phyloP scores from a whole-genome alignment of 2,329 filamentous ascomycete genomes.

The Aurifilum marmelostoma region DNA sequence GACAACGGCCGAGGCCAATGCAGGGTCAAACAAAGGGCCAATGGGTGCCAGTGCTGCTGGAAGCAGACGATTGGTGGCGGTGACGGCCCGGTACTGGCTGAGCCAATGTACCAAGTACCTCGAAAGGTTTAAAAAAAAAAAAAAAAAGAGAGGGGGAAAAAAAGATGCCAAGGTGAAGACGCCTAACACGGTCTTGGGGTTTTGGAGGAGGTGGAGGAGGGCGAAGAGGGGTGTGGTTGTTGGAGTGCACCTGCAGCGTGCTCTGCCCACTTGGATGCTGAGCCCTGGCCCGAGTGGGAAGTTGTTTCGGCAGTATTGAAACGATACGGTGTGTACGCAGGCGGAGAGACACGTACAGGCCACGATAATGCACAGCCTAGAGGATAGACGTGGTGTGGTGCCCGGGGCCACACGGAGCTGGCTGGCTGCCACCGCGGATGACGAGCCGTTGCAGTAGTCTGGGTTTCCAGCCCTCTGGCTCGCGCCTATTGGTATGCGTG shows the following conservation, averaged over 20 bases:
- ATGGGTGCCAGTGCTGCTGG: not conserved
- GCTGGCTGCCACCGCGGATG: slow-evolving; percentile 16
- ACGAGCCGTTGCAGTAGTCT: slow-evolving; percentile 26
- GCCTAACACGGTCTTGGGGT: slow-evolving; percentile 13
- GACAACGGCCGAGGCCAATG: not conserved
- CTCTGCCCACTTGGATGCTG: not conserved
- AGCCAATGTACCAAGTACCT: not conserved
- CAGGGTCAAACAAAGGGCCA: not conserved
- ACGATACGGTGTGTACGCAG: slow-evolving; percentile 13
- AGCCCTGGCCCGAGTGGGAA: slow-evolving; percentile 16
- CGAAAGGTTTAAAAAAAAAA: not conserved
- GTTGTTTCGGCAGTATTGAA: slow-evolving; percentile 17
- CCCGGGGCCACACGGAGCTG: slow-evolving; percentile 16
- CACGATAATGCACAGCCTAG: slow-evolving; percentile 19
- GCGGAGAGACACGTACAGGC: slow-evolving; percentile 3
- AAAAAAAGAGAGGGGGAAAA: too few relatives aligned
- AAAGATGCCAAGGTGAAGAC: not conserved
- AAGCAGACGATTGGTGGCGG: not conserved
- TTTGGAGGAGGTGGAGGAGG: not conserved
- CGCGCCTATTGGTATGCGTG: slow-evolving; percentile 4
- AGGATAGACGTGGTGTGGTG: slow-evolving; percentile 13
- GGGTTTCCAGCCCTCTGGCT: slow-evolving; percentile 13
- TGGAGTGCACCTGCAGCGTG: not conserved
- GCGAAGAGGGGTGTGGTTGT: not conserved
- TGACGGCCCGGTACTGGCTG: not conserved